Base-by-base conservation (phyloP, 345 rosid genomes). In the Populus davidiana region DNA sequence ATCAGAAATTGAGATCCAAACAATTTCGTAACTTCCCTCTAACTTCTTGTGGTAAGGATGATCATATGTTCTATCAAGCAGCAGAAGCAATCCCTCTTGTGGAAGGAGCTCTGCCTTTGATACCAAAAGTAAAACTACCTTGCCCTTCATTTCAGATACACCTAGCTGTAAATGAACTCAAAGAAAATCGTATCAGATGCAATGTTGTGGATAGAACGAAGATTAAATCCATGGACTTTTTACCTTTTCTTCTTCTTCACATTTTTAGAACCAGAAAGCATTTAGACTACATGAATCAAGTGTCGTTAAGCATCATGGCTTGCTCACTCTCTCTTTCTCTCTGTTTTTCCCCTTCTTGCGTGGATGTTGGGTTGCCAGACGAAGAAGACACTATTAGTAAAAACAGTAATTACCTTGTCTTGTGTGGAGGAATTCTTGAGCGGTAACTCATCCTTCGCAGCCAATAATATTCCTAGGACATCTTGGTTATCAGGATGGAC, bases 401-500 rank as follows among this genome's bases (percentile, higher is more conserved):
- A 62, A 50, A 36, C 33, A 69, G 50, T 18, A 52, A 67, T 31
- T 75, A 88, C 89, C 88, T 86, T 84, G 84, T 77, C 89, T 82
- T 86, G 84, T 69, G 77, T 77, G 61, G 81, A 77, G 73, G 85
- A 86, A 75, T 89, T 71, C 85, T 88, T 92, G 65, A 94, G 91
- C 17, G 88, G 93, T 16, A 90, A 78, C 75, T 86, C 84, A 86
- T 90, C 85, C 78, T 84, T 86, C 16, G 80, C 76, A 31, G 92
- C 83, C 73, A 92, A 88, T 33, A 92, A 79, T 67, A 86, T 64
- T 39, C 52, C 71, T 49, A 94, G 93, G 38, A 90, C 79, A 77
- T 88, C 91, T 85, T 92, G 89, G 83, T 94, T 94, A 84, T 91
- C 92, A 31, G 44, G 29, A 63, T 80, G 90, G 59, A 82, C 74